phyloP scores from a whole-genome alignment of 2,329 filamentous ascomycete species.

The Cercospora zeina region DNA sequence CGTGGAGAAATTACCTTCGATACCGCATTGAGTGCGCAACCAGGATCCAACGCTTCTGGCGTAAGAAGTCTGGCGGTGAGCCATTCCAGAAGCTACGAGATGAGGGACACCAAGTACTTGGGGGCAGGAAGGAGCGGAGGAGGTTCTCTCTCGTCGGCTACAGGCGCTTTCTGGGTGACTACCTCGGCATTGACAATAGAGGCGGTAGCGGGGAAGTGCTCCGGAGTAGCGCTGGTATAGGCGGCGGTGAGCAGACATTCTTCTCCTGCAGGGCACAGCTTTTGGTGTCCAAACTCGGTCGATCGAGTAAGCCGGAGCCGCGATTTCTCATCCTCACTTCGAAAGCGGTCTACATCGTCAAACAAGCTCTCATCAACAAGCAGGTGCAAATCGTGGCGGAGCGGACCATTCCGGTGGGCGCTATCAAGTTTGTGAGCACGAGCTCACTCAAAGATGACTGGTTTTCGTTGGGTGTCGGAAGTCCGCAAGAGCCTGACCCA shows the following conservation, averaged over 20 bases:
- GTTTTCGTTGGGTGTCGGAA: constrained; percentile 91
- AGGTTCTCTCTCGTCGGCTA: constrained; percentile 90
- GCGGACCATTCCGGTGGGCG: constrained; percentile 75
- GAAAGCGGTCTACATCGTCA: constrained; percentile 84
- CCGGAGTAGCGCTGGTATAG: constrained; percentile 69
- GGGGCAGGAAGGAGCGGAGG: constrained; percentile 83
- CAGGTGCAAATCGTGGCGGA: constrained; percentile 81
- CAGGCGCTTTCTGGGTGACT: constrained; percentile 90
- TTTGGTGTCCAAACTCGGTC: constrained; percentile 89
- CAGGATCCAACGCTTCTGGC: constrained; percentile 92
- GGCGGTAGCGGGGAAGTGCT: constrained; percentile 80
- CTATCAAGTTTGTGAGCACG: constrained; percentile 82
- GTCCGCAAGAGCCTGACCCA: constrained; percentile 88
- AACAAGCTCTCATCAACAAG: constrained; percentile 77
- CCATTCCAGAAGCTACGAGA: constrained; percentile 88
- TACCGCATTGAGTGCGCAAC: constrained; percentile 91
- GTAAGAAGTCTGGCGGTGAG: constrained; percentile 84
- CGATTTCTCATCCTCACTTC: constrained; percentile 77
- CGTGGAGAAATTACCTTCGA: constrained; percentile 93
- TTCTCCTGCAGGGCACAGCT: constrained; percentile 93
- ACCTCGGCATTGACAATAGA: constrained; percentile 80
- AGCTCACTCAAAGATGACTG: constrained; percentile 90
- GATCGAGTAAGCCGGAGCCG: constrained; percentile 89
- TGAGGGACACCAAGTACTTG: constrained; percentile 78
- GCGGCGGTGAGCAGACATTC: constrained; percentile 68